Evolutionary conservation across 169 alveolate genomes (phyloP).

Genomic region (Besnoitia besnoiti): DNA sequence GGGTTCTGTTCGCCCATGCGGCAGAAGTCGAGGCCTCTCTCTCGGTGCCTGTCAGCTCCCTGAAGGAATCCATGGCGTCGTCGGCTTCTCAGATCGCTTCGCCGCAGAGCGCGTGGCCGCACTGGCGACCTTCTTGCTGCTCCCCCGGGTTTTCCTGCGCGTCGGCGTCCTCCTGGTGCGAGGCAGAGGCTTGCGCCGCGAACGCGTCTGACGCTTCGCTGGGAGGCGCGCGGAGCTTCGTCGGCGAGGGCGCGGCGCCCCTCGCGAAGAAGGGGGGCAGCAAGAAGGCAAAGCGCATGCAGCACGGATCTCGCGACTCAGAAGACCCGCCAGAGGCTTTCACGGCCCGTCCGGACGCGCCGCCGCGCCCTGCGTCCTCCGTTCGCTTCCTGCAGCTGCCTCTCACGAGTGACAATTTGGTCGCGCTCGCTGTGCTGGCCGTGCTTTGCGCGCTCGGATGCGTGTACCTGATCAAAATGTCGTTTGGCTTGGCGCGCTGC

Average conservation of each 20-base stretch:
- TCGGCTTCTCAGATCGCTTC: not conserved
- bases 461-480: not conserved
- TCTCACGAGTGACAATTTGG: slow-evolving; percentile 22
- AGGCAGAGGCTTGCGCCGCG: not conserved
- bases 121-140: not conserved
- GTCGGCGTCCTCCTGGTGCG: not conserved
- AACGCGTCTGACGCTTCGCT: too few species aligned
- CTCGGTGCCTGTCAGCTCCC: not conserved
- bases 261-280: not conserved
- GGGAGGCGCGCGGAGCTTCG: not conserved
- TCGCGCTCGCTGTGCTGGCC: slow-evolving; percentile 36
- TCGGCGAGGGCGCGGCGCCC: not conserved
- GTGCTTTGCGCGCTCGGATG: slow-evolving; percentile 36
- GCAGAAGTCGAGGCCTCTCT: not conserved
- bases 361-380: not conserved
- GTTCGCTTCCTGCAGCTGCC: slow-evolving; percentile 24
- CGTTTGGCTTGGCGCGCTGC: not conserved
- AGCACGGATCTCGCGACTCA: not conserved
- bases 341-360: not conserved
- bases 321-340: not conserved
- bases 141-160: not conserved
- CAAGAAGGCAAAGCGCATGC: not conserved
- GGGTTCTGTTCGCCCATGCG: not conserved
- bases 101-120: not conserved
- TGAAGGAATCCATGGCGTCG: not conserved